Base-by-base conservation (phyloP, 2,329 filamentous ascomycete species). In the Aspergillus sp. region DNA sequence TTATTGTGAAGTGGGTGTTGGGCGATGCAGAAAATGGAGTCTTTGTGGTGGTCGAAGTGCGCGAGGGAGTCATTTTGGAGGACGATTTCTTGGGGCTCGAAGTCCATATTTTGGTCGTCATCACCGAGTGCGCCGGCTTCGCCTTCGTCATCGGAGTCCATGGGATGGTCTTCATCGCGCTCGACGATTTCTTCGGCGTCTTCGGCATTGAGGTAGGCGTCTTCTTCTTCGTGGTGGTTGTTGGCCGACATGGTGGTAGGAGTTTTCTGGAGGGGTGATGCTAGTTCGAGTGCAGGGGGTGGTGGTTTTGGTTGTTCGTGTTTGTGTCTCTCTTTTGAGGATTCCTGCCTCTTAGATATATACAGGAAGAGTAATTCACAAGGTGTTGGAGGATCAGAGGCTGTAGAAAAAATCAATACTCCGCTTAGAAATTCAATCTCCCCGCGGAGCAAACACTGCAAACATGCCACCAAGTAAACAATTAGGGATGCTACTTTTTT, bases 11-110 rank as follows among this genome's bases (percentile, higher is more conserved):
- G 74, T 3, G 93, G 93, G 67, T 98, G 93, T 66, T 95, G 89
- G 15, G 91, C 89, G 66, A 98, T 93, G 70, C 88, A 83, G 75
- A 96, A 98, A 62, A 98, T 86, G 51, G 86, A 90, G 77, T 96
- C 90, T 59, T 83, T 86, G 74, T 96, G 89, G 32, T 73, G 70
- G 74, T 97, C 93, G 64, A 97, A 96, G 75, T 95, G 91, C 51
- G 89, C 91, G 56, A 85, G 77, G 56, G 89, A 94, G 76, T 98
- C 91, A 76, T 97, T 98, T 53, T 93, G 82, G 5, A 97, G 77
- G 38, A 81, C 73, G 38, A 96, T 82, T 66, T 93, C 88, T 66
- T 85, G 74, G 45, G 75, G 69, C 47, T 69, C 64, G 44, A 56
- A 60, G 38, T 46, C 54, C 58, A 84, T 79, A 23, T 75, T 72